Evolutionary conservation across 116 monocot genomes (phyloP).

Genomic region (Posidonia oceanica): DNA sequence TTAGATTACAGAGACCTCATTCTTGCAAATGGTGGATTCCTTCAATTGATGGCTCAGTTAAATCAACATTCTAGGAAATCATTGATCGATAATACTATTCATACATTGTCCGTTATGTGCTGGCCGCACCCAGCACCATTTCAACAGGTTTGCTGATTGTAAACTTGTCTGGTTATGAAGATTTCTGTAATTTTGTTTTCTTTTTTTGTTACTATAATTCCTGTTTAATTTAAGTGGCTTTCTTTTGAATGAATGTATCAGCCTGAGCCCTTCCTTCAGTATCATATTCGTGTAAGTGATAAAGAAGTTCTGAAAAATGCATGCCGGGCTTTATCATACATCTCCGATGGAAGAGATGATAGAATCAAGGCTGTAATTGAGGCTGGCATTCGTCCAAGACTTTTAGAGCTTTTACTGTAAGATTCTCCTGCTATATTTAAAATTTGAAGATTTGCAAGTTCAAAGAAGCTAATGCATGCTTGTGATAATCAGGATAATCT

Average conservation of each 20-base stretch:
- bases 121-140: constrained; percentile 34
- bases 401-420: constrained; percentile 58
- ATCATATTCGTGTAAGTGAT: constrained; percentile 46
- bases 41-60: constrained; percentile 37
- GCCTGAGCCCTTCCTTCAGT: constrained; percentile 38
- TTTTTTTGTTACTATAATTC: not conserved
- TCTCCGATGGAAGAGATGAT: constrained; percentile 39
- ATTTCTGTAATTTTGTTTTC: not conserved
- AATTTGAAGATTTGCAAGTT: too few species aligned
- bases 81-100: constrained; percentile 51
- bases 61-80: constrained; percentile 49
- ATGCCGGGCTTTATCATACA: constrained; percentile 47
- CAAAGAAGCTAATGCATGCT: too few species aligned
- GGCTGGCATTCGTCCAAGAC: constrained; percentile 36
- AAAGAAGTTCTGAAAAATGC: constrained; percentile 51
- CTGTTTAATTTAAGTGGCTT: not conserved
- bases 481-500: too few species aligned
- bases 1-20: constrained; percentile 50
- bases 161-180: not conserved
- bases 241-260: constrained; percentile 12
- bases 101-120: constrained; percentile 54
- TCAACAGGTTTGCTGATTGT: constrained; percentile 16
- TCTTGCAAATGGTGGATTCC: constrained; percentile 40
- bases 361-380: constrained; percentile 47
- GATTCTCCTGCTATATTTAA: not conserved